A percentile compares a stretch with the other conserved stretches of the same genome.
Evolutionary conservation across 805 yeast species (phyloP).

Genomic region (Candida arabinofermentans): DNA sequence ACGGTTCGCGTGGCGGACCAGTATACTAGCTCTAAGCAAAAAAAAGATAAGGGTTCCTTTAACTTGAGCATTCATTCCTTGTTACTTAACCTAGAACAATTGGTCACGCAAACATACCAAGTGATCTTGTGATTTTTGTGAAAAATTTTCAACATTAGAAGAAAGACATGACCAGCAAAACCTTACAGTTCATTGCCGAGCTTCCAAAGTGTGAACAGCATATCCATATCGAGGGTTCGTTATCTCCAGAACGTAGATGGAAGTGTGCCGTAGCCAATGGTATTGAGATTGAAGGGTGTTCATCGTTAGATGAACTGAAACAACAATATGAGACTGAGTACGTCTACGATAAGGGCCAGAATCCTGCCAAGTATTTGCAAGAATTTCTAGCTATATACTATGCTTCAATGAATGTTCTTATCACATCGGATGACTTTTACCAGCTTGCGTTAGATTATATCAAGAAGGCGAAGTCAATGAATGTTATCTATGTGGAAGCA

Average conservation of each 20-base stretch:
- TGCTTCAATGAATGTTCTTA: constrained; percentile 43
- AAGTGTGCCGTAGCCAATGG: constrained; percentile 30
- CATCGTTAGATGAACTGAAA: constrained; percentile 33
- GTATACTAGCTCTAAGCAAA: too few species aligned
- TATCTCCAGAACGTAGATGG: constrained; percentile 38
- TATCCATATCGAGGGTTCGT: constrained; percentile 41
- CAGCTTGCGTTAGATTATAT: constrained; percentile 43
- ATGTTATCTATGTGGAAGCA: constrained; percentile 41
- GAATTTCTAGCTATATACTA: constrained; percentile 45
- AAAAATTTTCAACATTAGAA: too few species aligned
- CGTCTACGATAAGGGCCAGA: constrained; percentile 31
- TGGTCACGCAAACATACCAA: too few species aligned
- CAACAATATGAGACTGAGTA: constrained; percentile 30
- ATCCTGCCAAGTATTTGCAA: constrained; percentile 37
- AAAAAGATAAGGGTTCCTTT: too few species aligned
- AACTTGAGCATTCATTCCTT: too few species aligned
- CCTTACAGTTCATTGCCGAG: constrained; percentile 29
- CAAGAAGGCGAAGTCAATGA: constrained; percentile 35
- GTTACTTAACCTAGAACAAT: too few species aligned
- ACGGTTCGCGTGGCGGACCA: too few species aligned
- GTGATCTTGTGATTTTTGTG: too few species aligned
- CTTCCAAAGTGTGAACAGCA: constrained; percentile 48
- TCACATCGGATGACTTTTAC: constrained; percentile 38
- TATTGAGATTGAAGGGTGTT: constrained; percentile 27
- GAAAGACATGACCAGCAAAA: background rate